A percentile compares a stretch with the other conserved stretches of the same genome.
phyloP scores from a whole-genome alignment of 257 asterid genomes.

The Catharanthus roseus region DNA sequence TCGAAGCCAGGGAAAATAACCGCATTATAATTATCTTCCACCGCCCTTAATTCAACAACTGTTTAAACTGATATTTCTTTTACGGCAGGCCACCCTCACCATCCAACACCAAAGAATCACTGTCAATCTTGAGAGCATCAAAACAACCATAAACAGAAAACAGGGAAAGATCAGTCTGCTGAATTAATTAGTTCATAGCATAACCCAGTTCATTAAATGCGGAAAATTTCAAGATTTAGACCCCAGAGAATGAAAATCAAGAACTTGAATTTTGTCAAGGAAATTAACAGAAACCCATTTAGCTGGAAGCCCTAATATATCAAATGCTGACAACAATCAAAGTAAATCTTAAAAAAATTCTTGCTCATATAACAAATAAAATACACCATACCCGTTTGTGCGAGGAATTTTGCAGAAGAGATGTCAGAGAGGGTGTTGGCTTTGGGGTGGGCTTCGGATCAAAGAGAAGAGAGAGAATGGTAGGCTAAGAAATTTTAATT shows the following conservation, averaged over 20 bases:
- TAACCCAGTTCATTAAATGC: not conserved
- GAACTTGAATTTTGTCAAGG: not conserved
- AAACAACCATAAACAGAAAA: not conserved
- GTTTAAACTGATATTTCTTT: not conserved
- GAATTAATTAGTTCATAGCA: not conserved
- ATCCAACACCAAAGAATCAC: not conserved
- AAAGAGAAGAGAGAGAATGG: not conserved
- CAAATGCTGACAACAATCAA: not conserved
- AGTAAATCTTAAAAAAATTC: constrained; percentile 3
- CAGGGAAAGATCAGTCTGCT: not conserved
- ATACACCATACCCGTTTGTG: not conserved
- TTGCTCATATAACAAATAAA: not conserved
- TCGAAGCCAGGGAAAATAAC: constrained; percentile 53
- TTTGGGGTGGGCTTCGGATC: not conserved
- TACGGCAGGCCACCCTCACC: constrained; percentile 19
- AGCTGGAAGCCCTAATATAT: not conserved
- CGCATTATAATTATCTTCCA: constrained; percentile 43
- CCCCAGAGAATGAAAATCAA: not conserved
- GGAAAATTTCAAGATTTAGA: constrained; percentile 6
- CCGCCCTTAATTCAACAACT: constrained; percentile 18
- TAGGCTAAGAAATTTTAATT: not conserved
- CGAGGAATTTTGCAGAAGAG: not conserved
- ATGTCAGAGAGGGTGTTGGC: not conserved
- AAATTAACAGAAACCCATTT: constrained; percentile 1
- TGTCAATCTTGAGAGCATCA: not conserved